Evolutionary conservation across 1,139 yeast genomes (phyloP).

Genomic region (Hyphopichia pseudoburtonii): DNA sequence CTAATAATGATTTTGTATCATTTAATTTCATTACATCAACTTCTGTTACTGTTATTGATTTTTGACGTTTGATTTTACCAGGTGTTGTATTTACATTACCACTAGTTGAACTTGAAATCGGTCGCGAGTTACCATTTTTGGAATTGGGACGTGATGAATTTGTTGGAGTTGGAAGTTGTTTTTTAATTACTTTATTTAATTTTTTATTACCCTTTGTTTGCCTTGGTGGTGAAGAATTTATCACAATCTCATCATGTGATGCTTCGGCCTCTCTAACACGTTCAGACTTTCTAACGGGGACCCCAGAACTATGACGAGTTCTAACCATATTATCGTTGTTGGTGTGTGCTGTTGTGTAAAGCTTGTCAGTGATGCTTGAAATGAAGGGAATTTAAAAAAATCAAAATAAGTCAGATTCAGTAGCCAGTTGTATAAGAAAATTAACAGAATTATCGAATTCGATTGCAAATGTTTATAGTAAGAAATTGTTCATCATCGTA

Average conservation of each 20-base stretch:
- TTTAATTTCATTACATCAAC: constrained; percentile 30
- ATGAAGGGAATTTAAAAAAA: too few relatives aligned
- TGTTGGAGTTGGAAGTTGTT: neutral
- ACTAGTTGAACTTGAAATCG: neutral
- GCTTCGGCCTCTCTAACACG: constrained; percentile 2
- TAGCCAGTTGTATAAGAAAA: too few relatives aligned
- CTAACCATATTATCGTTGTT: too few relatives aligned
- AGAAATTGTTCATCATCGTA: too few relatives aligned
- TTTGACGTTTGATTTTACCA: constrained; percentile 3
- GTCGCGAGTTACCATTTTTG: constrained; percentile 8
- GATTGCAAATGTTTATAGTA: too few relatives aligned
- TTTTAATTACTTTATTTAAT: too few relatives aligned
- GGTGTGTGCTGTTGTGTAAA: too few relatives aligned
- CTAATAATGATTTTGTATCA: constrained; percentile 27
- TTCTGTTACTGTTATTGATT: constrained; percentile 22
- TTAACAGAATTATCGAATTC: too few relatives aligned
- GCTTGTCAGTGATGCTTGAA: too few relatives aligned
- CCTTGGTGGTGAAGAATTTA: neutral
- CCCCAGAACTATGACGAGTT: constrained; percentile 9
- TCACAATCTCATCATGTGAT: too few relatives aligned
- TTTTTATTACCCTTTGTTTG: too few relatives aligned
- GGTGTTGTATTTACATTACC: constrained; percentile 1
- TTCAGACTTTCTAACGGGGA: constrained; percentile 1
- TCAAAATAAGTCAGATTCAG: too few relatives aligned
- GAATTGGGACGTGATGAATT: constrained; percentile 7